Evolutionary conservation across 495 filamentous ascomycete genomes (phyloP).

Genomic region (Acidomyces sp.): DNA sequence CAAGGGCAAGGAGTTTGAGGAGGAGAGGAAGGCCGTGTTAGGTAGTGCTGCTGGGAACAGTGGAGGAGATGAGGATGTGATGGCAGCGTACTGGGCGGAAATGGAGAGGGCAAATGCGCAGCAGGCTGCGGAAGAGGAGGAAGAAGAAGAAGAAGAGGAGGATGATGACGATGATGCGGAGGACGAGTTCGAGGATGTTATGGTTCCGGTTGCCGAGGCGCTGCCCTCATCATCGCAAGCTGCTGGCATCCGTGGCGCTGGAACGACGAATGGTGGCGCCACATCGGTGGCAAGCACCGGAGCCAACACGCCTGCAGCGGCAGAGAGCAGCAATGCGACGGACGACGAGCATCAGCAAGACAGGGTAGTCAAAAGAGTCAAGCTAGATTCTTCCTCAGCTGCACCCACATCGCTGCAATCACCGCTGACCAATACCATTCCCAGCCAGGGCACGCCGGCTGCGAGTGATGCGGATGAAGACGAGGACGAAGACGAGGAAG

Average conservation of each 20-base stretch:
- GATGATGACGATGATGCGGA: slow-evolving; percentile 20
- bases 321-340: slow-evolving; percentile 1
- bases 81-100: slow-evolving; percentile 7
- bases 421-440: background rate
- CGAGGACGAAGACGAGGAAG: slow-evolving; percentile 29
- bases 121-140: slow-evolving; percentile 12
- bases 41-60: too few species aligned
- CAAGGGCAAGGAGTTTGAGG: slow-evolving; percentile 34
- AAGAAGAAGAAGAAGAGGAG: slow-evolving; percentile 13
- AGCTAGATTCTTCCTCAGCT: too few species aligned
- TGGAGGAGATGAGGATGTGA: slow-evolving; percentile 34
- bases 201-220: background rate
- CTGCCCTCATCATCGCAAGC: background rate
- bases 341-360: background rate
- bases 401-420: background rate
- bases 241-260: background rate
- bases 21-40: slow-evolving; percentile 34
- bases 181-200: background rate
- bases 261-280: background rate
- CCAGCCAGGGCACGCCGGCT: slow-evolving; percentile 10
- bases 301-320: background rate
- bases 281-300: background rate
- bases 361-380: background rate
- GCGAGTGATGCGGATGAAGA: slow-evolving; percentile 17
- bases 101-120: slow-evolving; percentile 4